These are phyloP conservation scores for Sphagnurus paluster DNA, from an alignment of 1,284 basidiomycete species.

Conservation along the genomic window DNA sequence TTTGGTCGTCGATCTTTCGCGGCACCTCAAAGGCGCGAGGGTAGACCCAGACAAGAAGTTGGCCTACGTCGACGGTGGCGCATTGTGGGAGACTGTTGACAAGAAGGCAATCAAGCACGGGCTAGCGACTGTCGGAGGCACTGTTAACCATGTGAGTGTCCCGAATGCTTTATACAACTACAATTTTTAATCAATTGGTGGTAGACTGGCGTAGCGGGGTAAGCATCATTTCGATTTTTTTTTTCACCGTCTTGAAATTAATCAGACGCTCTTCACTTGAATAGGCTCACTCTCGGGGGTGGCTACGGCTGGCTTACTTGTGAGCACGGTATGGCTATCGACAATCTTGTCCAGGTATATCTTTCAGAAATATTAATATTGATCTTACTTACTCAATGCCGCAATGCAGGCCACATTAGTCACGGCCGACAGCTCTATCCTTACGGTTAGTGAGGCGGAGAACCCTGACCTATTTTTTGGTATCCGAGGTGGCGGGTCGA, in stretches of 20 bases:
- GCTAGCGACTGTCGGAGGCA: slow-evolving; percentile 51
- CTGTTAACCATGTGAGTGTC: slow-evolving; percentile 51
- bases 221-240: slow-evolving; percentile 14
- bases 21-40: slow-evolving; percentile 40
- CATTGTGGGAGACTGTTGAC: slow-evolving; percentile 54
- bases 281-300: slow-evolving; percentile 54
- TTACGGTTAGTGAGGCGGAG: slow-evolving; percentile 41
- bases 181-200: slow-evolving; percentile 5
- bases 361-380: neutral
- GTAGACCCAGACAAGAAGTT: slow-evolving; percentile 44
- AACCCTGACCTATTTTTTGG: slow-evolving; percentile 60
- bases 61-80: slow-evolving; percentile 52
- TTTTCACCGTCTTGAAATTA: neutral
- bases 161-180: neutral
- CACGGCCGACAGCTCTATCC: slow-evolving; percentile 45
- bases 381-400: too few relatives aligned
- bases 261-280: slow-evolving; percentile 3
- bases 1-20: slow-evolving; percentile 57
- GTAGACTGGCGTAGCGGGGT: slow-evolving; percentile 60
- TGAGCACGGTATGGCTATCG: slow-evolving; percentile 51
- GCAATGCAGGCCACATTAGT: slow-evolving; percentile 50
- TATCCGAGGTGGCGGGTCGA: slow-evolving; percentile 56
- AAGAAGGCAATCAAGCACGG: too few relatives aligned
- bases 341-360: slow-evolving; percentile 52
- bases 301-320: slow-evolving; percentile 57